A percentile compares a stretch with the other conserved stretches of the same genome.
Conservation (phyloP, 83 land plant species). For the Picea abies region DNA sequence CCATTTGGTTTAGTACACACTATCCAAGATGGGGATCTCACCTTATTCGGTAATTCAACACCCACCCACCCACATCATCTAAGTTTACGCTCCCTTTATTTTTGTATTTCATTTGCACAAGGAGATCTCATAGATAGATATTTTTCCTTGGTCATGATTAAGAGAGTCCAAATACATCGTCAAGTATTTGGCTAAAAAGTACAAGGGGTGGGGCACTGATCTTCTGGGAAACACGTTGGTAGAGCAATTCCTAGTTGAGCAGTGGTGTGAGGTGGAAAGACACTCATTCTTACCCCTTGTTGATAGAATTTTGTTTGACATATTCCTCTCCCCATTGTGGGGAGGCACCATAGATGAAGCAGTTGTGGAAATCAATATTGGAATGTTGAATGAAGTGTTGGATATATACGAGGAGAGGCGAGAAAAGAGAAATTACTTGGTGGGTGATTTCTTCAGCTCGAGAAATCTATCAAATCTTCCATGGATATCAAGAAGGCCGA, state of each 20-base stretch:
- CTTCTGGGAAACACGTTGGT: slow-evolving; percentile 23
- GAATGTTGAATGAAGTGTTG: slow-evolving; percentile 23
- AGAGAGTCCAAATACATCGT: slow-evolving; percentile 28
- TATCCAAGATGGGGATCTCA: no score
- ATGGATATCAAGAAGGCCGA: background rate
- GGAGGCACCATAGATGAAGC: background rate
- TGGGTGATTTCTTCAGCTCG: slow-evolving; percentile 23
- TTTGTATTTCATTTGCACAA: no score
- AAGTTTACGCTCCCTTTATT: no score
- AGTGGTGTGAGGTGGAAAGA: slow-evolving; percentile 42
- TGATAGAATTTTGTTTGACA: slow-evolving; percentile 24
- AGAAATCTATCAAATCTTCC: slow-evolving; percentile 51
- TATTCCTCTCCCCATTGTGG: slow-evolving; percentile 10
- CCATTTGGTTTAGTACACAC: no score
- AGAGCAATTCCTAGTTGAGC: slow-evolving; percentile 31
- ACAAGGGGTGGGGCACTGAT: slow-evolving; percentile 18
- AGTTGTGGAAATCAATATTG: slow-evolving; percentile 18
- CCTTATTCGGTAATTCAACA: no score
- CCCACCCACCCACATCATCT: no score
- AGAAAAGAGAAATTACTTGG: no score
- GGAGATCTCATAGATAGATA: no score
- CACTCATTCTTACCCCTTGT: slow-evolving; percentile 30
- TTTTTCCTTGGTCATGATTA: no score
- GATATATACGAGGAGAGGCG: no score
- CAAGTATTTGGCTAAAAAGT: slow-evolving; percentile 29